phyloP scores from a whole-genome alignment of 2,329 filamentous ascomycete genomes.

The Sordariomycetes sp. region DNA sequence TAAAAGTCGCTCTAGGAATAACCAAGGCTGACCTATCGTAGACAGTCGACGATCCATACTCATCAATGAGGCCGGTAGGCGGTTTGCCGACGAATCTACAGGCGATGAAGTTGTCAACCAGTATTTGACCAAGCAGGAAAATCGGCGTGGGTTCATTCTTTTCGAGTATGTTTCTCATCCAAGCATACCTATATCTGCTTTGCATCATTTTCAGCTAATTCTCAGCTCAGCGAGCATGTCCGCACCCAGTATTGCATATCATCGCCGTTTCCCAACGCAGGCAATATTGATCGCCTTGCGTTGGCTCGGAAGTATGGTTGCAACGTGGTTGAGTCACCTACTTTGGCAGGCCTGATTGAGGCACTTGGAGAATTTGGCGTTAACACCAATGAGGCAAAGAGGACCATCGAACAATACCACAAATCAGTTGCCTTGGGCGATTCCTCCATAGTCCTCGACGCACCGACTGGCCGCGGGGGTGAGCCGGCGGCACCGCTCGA shows the following conservation, averaged over 20 bases:
- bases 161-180: not conserved
- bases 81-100: conserved; percentile 2
- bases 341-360: not conserved
- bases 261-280: not conserved
- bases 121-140: conserved; percentile 1
- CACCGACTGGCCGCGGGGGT: not conserved
- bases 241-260: not conserved
- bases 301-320: not conserved
- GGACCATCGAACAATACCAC: not conserved
- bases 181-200: not conserved
- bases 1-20: no score
- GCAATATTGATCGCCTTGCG: not conserved
- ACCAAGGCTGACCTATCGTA: no score
- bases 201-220: not conserved
- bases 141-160: not conserved
- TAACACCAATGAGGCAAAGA: not conserved
- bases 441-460: not conserved
- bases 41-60: not conserved
- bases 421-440: not conserved
- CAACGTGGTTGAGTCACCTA: not conserved
- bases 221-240: not conserved
- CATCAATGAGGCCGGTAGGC: conserved; percentile 1
- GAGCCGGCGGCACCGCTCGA: not conserved
- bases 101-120: conserved; percentile 4
- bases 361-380: not conserved